Base-by-base conservation (phyloP, 106 monocot species). In the Dendrobium chrysotoxum region DNA sequence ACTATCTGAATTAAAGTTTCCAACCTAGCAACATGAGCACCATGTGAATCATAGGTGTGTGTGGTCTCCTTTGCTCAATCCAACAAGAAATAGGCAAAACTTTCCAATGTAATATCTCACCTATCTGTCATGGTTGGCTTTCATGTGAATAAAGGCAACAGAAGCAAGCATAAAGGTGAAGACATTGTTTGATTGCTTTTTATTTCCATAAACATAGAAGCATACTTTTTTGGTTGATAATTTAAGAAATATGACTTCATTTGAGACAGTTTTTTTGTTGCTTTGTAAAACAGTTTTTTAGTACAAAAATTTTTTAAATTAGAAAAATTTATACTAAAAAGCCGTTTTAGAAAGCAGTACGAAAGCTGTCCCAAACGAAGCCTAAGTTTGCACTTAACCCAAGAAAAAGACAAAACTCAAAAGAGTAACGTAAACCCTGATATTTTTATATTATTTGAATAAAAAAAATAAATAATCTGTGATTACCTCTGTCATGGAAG, bases 401-500 rank as follows among this genome's bases (percentile, higher is more conserved):
- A 74, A 74, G 35, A 4, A 42, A 74, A 21, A 28, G 74, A 20
- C 39, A 41, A n/a, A 35, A 35, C 35, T 35, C 35, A 35, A 35
- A n/a, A 39, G 5, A 74, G 18, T 61, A 61, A 74, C 16, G n/a
- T 41, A 18, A 74, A 7, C 41, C 1, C 41, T 74, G 28, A 74
- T 74, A 74, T 41, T 39, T 71, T 2, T 35, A 28, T 71, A 38
- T 11, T 9, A 5, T 16, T 53, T 53, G 53, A 53, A 53, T 9
- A 53, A 53, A 53, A 53, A 13, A 5, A 71, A 35, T 71, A 31
- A 31, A 71, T 23, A 28, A 35, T 31, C 5, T 15, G 50, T 13
- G 61, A 61, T 61, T 79, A 95, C 94, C 91, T 95, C 88, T 18
- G 77, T 83, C 94, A 95, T 95, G n/a, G 92, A 85, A 57, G 94